Conservation (phyloP, 2,329 filamentous ascomycete species). For the Xylaria sp. region DNA sequence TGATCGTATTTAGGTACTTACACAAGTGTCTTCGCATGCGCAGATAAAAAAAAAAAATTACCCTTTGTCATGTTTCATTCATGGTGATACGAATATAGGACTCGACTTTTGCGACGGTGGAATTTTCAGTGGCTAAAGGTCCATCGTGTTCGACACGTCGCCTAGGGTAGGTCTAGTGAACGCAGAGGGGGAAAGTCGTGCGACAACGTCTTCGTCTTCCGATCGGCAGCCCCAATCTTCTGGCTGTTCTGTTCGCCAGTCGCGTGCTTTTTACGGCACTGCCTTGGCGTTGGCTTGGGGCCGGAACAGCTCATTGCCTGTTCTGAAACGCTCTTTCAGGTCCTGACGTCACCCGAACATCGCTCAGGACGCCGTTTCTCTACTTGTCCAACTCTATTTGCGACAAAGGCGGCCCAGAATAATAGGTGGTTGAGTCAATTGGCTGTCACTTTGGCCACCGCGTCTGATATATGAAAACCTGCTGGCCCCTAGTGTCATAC, state of each 20-base stretch:
- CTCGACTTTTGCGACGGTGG: conserved; percentile 6
- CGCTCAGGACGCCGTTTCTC: not conserved
- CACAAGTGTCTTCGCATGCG: too few species aligned
- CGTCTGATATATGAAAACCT: not conserved
- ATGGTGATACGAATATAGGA: not conserved
- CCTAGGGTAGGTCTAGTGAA: too few species aligned
- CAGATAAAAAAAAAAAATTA: too few species aligned
- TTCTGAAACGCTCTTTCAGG: conserved; percentile 21
- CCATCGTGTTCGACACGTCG: conserved; percentile 5
- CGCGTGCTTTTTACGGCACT: not conserved
- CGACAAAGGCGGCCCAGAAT: not conserved
- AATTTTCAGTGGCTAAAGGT: not conserved
- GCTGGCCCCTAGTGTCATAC: not conserved
- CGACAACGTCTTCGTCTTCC: conserved; percentile 22
- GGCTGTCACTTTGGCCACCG: not conserved
- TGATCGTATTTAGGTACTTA: too few species aligned
- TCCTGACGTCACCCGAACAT: conserved; percentile 24
- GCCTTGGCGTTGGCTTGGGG: not conserved
- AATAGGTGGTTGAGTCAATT: conserved; percentile 14
- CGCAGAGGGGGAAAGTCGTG: too few species aligned
- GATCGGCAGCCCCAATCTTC: conserved; percentile 12
- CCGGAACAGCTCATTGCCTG: conserved; percentile 3
- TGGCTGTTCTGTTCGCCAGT: not conserved
- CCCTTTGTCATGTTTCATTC: too few species aligned
- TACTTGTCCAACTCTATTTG: conserved; percentile 6